A percentile compares a stretch with the other conserved stretches of the same genome.
Conservation (phyloP, 306 rosid species). For the Abrus pulchellus region DNA sequence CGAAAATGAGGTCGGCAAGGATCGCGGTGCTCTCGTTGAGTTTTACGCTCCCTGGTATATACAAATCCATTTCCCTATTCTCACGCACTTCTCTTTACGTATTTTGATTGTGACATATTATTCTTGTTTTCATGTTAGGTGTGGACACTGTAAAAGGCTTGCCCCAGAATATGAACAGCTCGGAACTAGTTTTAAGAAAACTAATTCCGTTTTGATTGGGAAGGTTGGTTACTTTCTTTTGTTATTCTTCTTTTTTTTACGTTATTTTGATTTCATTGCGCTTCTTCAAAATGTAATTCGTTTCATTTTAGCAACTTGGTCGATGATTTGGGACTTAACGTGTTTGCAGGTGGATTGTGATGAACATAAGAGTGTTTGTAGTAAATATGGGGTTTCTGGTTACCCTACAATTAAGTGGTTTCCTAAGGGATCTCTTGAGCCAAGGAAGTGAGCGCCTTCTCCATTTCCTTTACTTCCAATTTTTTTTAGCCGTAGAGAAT, state of each 20-base stretch:
- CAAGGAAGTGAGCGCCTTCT: conserved; percentile 68
- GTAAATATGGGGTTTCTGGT: conserved; percentile 83
- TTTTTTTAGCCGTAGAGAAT: conserved; percentile 8
- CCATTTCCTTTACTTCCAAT: conserved; percentile 4
- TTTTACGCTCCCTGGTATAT: conserved; percentile 94
- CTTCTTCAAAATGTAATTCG: not conserved
- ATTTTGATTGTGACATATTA: not conserved
- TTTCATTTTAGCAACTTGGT: not conserved
- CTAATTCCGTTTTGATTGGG: conserved; percentile 74
- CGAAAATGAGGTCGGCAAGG: conserved; percentile 84
- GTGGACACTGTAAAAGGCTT: conserved; percentile 95
- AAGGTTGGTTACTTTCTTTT: conserved; percentile 59
- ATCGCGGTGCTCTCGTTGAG: conserved; percentile 84
- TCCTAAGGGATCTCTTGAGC: conserved; percentile 83
- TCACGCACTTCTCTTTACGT: not conserved
- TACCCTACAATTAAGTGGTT: conserved; percentile 93
- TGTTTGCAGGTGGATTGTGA: conserved; percentile 83
- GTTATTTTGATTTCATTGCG: not conserved
- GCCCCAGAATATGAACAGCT: conserved; percentile 91
- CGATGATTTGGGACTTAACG: conserved; percentile 9
- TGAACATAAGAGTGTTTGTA: conserved; percentile 79
- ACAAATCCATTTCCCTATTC: not conserved
- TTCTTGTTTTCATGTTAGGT: conserved; percentile 59
- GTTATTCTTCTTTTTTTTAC: not conserved
- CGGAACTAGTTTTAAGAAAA: conserved; percentile 74